Base-by-base conservation (phyloP, 2,329 filamentous ascomycete genomes). In the Leptodontidium sp. region DNA sequence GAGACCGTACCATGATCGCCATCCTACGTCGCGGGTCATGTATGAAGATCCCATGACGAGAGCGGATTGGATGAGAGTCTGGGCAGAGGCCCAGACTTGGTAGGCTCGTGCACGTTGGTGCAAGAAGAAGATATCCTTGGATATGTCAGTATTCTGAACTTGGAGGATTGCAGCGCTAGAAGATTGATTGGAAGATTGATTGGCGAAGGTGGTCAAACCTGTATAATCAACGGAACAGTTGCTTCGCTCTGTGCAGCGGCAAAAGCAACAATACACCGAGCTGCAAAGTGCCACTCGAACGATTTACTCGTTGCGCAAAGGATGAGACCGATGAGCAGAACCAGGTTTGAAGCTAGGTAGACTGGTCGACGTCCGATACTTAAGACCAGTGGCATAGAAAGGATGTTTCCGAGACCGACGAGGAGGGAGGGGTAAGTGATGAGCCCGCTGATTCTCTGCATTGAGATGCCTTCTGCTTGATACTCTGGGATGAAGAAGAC, bases 401-500 rank as follows among this genome's bases (percentile, higher is more conserved):
- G 6, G 50, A 53, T 53, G 24, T 53, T 53, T 6, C 50, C 50
- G 11, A 53, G 50, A 29, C 50, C 50, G 11, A 53, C 11, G 50
- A 53, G 50, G 9, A 53, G 50, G 4, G 50, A 53, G 21, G 50
- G 50, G 50, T 53, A 53, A 9, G 50, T 53, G 24, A 53, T 32
- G 2, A 53, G 50, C 1, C 50, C 50, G 24, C 24, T 29, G 11
- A 53, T 53, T 14, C 24, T 24, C 12, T 53, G 50, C 11, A 53
- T 11, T 24, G 50, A 53, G 24, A 53, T 53, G 0, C 50, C 50
- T 15, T 53, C 50, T 1, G 9, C 24, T 12, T 24, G 26, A 24
- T 53, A 53, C 3, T 53, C 50, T 4, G 50, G 50, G 50, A 53
- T 53, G 50, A 53, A 53, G 14, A 53, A 53, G 24, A 53, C 50